Base-by-base conservation (phyloP, 306 rosid species). In the Cyamopsis tetragonoloba region DNA sequence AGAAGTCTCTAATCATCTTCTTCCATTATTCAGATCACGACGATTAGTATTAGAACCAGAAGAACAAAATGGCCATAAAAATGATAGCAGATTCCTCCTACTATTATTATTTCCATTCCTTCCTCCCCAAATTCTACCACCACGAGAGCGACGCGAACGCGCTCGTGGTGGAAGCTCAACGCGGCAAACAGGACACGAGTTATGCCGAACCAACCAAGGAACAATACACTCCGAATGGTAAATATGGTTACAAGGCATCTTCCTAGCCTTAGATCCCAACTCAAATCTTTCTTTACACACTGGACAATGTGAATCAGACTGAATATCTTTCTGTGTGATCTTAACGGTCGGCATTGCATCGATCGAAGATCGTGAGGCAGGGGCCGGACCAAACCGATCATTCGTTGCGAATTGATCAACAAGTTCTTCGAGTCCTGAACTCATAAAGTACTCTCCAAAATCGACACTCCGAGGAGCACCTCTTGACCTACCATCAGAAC, bases 181-280 rank as follows among this genome's bases (percentile, higher is more conserved):
- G 6, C 93, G 88, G 49, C 96, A 89, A 27, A 89, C 87, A 8
- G 96, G 96, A 41, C 93, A 89, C 2, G 93, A 80, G 44, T 89
- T 87, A 68, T 85, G 92, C 54, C 65, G 87, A 70, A 68, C 79
- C 44, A 87, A 53, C 96, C 96, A 87, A 63, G 96, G 93, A 54
- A 85, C 75, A 17, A 89, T 84, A 28, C 93, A 89, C 28, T 89
- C 91, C 15, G 88, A 69, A 76, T 89, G 96, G 74, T 86, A 89
- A 12, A 89, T 82, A 73, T 89, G 96, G 68, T 62, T 67, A 59
- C 93, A 89, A 0, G 96, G 89, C 96, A 89, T 84, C 55, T 55
- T 72, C 65, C 82, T 82, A 0, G 84, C 96, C 65, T 84, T 76
- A 37, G 77, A 71, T 12, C 86, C 93, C 10, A 89, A 59, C 51